Evolutionary conservation across 2,329 filamentous ascomycete species (phyloP).

Genomic region (Elsinoe ampelina): DNA sequence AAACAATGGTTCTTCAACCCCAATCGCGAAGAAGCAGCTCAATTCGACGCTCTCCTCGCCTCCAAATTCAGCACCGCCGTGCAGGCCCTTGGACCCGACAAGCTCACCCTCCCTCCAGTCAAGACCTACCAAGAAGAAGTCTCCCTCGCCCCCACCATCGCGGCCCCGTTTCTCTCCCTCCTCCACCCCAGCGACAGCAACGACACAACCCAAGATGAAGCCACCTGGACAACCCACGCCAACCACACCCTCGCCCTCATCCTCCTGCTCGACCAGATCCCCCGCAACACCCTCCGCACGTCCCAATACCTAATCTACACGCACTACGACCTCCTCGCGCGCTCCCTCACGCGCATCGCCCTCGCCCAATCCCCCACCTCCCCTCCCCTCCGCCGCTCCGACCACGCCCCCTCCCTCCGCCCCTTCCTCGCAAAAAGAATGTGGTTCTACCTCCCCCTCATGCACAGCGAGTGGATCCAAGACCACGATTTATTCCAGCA

Average conservation of each 20-base stretch:
- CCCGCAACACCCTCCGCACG: constrained; percentile 52
- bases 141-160: constrained; percentile 19
- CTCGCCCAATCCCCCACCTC: not conserved
- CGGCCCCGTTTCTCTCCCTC: constrained; percentile 31
- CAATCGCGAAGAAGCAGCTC: constrained; percentile 25
- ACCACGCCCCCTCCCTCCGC: not conserved
- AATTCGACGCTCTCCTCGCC: constrained; percentile 31
- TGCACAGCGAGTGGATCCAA: constrained; percentile 3
- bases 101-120: constrained; percentile 24
- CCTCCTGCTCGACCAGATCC: constrained; percentile 54
- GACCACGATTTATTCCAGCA: constrained; percentile 3
- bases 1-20: constrained; percentile 31
- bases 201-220: not conserved
- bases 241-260: constrained; percentile 40
- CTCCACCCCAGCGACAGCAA: constrained; percentile 19
- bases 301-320: constrained; percentile 41
- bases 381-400: not conserved
- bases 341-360: constrained; percentile 23
- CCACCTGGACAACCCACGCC: constrained; percentile 21
- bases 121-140: constrained; percentile 21
- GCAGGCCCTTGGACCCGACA: constrained; percentile 29
- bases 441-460: constrained; percentile 11
- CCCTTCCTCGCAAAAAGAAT: not conserved
- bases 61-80: constrained; percentile 29
- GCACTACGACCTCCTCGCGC: constrained; percentile 46